Conservation (phyloP, 1,284 basidiomycete genomes). For the Pterulicium gracile region DNA sequence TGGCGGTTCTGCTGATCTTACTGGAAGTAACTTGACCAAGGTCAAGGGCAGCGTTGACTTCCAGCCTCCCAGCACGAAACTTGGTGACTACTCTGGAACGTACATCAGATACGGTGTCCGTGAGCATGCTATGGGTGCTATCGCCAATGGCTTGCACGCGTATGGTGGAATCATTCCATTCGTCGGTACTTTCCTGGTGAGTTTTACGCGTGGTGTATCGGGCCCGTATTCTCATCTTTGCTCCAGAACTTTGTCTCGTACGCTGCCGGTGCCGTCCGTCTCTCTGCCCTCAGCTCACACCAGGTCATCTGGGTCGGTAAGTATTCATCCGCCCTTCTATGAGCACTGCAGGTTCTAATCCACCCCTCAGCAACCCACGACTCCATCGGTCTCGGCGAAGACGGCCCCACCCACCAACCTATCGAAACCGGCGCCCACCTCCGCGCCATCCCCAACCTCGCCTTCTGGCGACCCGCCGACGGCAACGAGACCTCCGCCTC, state of each 20-base stretch:
- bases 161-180: constrained; percentile 84
- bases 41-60: constrained; percentile 81
- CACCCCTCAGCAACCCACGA: constrained; percentile 75
- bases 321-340: too few relatives aligned
- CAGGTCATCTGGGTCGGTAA: constrained; percentile 88
- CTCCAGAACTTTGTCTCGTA: constrained; percentile 87
- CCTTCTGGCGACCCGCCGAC: constrained; percentile 88
- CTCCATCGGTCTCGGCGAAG: constrained; percentile 88
- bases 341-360: too few relatives aligned
- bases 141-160: constrained; percentile 82
- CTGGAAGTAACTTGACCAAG: constrained; percentile 86
- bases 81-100: constrained; percentile 79
- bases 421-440: constrained; percentile 83
- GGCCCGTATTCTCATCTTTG: constrained; percentile 8
- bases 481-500: constrained; percentile 92
- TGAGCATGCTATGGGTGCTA: constrained; percentile 95
- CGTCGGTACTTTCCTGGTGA: constrained; percentile 78
- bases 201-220: constrained; percentile 10
- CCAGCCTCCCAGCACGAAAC: constrained; percentile 79
- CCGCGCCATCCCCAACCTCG: constrained; percentile 84
- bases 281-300: constrained; percentile 83
- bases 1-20: constrained; percentile 90
- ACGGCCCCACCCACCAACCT: constrained; percentile 95
- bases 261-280: constrained; percentile 83
- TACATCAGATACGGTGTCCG: constrained; percentile 96